Evolutionary conservation across 768 basidiomycete species (phyloP).

Genomic region (Collybia nuda): DNA sequence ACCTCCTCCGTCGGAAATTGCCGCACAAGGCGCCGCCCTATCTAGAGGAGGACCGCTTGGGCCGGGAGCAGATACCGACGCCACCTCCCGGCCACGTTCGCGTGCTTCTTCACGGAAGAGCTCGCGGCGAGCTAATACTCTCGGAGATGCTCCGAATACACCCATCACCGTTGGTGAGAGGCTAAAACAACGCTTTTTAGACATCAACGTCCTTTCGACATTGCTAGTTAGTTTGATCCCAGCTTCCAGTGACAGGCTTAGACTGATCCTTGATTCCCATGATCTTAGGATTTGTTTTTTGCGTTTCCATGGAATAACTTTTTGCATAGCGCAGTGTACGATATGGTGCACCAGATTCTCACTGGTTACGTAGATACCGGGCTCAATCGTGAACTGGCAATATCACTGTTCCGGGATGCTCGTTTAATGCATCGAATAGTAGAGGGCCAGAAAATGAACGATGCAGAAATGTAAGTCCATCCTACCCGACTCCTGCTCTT

Average conservation of each 20-base stretch:
- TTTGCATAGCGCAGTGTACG: conserved; percentile 94
- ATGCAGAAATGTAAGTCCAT: conserved; percentile 60
- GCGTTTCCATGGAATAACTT: conserved; percentile 98
- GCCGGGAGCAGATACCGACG: conserved; percentile 13
- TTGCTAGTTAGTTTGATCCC: conserved; percentile 63
- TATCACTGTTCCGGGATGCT: conserved; percentile 86
- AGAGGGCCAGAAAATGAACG: conserved; percentile 81
- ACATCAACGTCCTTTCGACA: conserved; percentile 70
- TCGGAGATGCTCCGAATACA: conserved; percentile 31
- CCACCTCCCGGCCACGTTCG: conserved; percentile 30
- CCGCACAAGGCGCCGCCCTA: conserved; percentile 20
- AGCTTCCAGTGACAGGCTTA: neutral
- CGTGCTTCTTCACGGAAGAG: conserved; percentile 46
- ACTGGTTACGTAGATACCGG: conserved; percentile 85
- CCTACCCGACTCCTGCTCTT: conserved; percentile 3
- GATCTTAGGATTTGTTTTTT: conserved; percentile 84
- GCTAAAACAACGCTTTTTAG: conserved; percentile 77
- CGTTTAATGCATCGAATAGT: conserved; percentile 82
- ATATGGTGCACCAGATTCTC: conserved; percentile 92
- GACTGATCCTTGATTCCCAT: neutral
- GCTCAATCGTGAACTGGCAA: conserved; percentile 79
- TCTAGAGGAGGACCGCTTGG: conserved; percentile 15
- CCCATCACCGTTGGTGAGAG: conserved; percentile 68
- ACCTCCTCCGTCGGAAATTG: conserved; percentile 27
- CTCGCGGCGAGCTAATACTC: conserved; percentile 44